These are phyloP conservation scores for Baudoinia panamericana DNA, from an alignment of 495 filamentous ascomycete species.

Conservation along the genomic window DNA sequence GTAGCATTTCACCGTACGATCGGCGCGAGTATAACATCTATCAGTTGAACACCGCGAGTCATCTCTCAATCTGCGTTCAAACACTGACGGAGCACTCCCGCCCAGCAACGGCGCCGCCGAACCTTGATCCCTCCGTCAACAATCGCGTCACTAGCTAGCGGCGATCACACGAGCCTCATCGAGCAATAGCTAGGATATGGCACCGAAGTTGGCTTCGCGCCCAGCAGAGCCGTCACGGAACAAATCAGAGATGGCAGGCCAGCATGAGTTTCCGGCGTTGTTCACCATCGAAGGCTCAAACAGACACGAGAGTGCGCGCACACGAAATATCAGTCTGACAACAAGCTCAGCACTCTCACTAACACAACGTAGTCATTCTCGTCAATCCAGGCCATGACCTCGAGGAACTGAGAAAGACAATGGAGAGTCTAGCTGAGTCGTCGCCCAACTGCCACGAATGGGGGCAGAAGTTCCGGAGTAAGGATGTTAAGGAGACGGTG, in stretches of 20 bases:
- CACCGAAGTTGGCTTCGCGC: not conserved
- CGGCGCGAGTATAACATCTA: no score
- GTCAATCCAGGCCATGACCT: constrained; percentile 13
- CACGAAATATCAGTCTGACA: not conserved
- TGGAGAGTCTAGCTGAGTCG: constrained; percentile 9
- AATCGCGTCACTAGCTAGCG: no score
- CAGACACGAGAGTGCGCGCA: constrained; percentile 20
- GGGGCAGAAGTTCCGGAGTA: constrained; percentile 21
- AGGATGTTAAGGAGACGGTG: constrained; percentile 16
- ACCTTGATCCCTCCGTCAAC: constrained; percentile 1
- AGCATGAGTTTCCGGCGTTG: constrained; percentile 21
- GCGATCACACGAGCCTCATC: no score
- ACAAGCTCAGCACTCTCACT: no score
- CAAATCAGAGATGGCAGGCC: constrained; percentile 7
- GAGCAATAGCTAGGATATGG: not conserved
- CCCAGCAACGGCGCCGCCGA: constrained; percentile 2
- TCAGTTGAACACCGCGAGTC: no score
- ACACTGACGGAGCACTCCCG: no score
- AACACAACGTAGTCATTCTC: constrained; percentile 11
- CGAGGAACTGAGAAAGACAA: constrained; percentile 14
- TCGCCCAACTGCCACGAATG: constrained; percentile 25
- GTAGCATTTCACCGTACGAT: no score
- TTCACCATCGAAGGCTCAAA: constrained; percentile 23
- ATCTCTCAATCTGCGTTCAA: no score
- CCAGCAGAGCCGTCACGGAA: not conserved